Base-by-base conservation (phyloP, 2,329 filamentous ascomycete genomes). In the Ophiocordyceps polyrhachis-furcata region DNA sequence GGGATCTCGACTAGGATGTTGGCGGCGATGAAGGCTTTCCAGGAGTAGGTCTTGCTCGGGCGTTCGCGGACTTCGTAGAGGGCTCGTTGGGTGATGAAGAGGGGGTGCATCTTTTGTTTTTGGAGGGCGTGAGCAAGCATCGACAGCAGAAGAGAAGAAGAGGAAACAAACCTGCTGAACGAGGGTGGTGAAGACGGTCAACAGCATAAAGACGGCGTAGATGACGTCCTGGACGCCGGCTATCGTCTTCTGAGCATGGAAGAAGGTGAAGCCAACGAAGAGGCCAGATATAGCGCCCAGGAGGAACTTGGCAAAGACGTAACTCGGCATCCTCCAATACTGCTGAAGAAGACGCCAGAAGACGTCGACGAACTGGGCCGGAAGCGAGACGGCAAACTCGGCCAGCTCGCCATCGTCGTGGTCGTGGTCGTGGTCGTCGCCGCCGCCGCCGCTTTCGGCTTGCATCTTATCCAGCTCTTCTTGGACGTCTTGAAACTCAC, bases 371-470 rank as follows among this genome's bases (percentile, higher is more conserved):
- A 89, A 61, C 56, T 94, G 87, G 0, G 65, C 54, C 0, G 47
- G 48, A 55, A 93, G 83, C 0, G 85, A 79, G 52, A 83, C 81
- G 5, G 87, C 86, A 49, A 93, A 93, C 59, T 91, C 83, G 8
- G 73, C 25, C 25, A 66, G 51, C 73, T 50, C 25, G 59, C 54
- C 49, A 1, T 48, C 47, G 0, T 46, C 28, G 3, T 50, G 51
- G 1, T 49, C 48, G 0, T 44, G 48, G 0, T 50, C 44, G 11
- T 31, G 28, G 5, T 46, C 49, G 7, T 41, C 46, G n/a, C 31
- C 9, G 25, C 56, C 54, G 19, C 31, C 8, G 25, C 23, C 48
- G 46, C 60, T 72, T 41, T 74, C 70, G 1, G 65, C 57, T 50
- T 77, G 74, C 45, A 87, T 73, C 1, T 66, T 64, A 14, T 78